A percentile compares a stretch with the other conserved stretches of the same genome.
phyloP scores from a whole-genome alignment of 129 eudicot genomes.

The Dittrichia graveolens region DNA sequence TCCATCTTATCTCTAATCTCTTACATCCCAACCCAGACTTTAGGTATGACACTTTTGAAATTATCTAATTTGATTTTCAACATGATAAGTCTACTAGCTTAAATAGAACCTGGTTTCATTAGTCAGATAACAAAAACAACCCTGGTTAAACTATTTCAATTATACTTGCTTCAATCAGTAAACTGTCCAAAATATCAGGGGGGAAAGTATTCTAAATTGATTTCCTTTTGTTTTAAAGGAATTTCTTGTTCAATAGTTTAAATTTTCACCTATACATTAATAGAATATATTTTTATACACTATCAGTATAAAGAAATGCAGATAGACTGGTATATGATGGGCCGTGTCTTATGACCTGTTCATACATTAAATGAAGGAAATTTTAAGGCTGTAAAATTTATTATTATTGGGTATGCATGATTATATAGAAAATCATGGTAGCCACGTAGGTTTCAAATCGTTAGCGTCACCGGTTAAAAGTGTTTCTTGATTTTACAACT shows the following conservation, averaged over 20 bases:
- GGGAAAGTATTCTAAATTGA: background rate
- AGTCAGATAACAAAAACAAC: background rate
- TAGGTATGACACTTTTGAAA: conserved; percentile 49
- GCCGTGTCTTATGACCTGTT: background rate
- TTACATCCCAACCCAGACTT: conserved; percentile 66
- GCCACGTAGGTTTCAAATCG: background rate
- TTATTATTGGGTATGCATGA: conserved; percentile 10
- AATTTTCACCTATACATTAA: background rate
- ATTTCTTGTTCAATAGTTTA: too few relatives aligned
- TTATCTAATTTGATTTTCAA: background rate
- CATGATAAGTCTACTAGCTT: background rate
- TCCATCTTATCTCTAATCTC: conserved; percentile 66
- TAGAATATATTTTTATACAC: background rate
- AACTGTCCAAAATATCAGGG: background rate
- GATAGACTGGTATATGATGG: background rate
- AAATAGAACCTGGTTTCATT: background rate
- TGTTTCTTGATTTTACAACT: too few relatives aligned
- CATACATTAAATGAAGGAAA: too few relatives aligned
- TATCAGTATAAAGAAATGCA: background rate
- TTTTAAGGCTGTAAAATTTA: too few relatives aligned
- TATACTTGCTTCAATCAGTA: background rate
- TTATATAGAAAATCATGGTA: background rate
- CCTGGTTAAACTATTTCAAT: background rate
- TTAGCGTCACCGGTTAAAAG: background rate
- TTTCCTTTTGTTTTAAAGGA: background rate